phyloP scores from a whole-genome alignment of 164 flowering plant genomes.

The Sextonia rubra region DNA sequence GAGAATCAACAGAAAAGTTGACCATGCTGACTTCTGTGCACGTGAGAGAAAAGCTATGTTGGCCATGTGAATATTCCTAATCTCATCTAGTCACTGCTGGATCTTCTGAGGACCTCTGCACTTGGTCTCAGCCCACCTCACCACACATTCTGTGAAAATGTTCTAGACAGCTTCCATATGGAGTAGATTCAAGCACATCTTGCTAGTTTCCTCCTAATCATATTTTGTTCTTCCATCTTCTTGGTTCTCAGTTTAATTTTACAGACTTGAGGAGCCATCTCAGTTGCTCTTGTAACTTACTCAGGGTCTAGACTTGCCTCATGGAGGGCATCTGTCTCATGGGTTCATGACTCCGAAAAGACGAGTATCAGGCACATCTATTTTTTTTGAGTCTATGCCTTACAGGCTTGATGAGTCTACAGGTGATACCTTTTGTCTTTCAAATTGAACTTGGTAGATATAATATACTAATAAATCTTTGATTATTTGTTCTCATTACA shows the following conservation, averaged over 20 bases:
- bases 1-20: too few relatives aligned
- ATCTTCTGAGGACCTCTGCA: too few relatives aligned
- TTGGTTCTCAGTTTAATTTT: too few relatives aligned
- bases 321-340: slow-evolving; percentile 96
- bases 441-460: not conserved
- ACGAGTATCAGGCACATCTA: slow-evolving; percentile 86
- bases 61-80: too few relatives aligned
- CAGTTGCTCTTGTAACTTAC: slow-evolving; percentile 10
- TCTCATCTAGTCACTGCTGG: too few relatives aligned
- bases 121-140: too few relatives aligned
- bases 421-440: slow-evolving; percentile 33
- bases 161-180: too few relatives aligned
- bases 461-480: not conserved
- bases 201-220: not conserved
- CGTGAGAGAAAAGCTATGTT: too few relatives aligned
- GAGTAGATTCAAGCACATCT: too few relatives aligned
- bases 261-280: not conserved
- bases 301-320: slow-evolving; percentile 93
- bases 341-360: slow-evolving; percentile 95
- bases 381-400: slow-evolving; percentile 94
- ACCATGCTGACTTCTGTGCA: too few relatives aligned
- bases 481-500: slow-evolving; percentile 18
- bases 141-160: too few relatives aligned
- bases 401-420: slow-evolving; percentile 85
- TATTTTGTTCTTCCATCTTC: not conserved